Evolutionary conservation across 768 basidiomycete species (phyloP), one percentile per base, ranked within the genome.

Genomic region (Boletus fagicola): DNA sequence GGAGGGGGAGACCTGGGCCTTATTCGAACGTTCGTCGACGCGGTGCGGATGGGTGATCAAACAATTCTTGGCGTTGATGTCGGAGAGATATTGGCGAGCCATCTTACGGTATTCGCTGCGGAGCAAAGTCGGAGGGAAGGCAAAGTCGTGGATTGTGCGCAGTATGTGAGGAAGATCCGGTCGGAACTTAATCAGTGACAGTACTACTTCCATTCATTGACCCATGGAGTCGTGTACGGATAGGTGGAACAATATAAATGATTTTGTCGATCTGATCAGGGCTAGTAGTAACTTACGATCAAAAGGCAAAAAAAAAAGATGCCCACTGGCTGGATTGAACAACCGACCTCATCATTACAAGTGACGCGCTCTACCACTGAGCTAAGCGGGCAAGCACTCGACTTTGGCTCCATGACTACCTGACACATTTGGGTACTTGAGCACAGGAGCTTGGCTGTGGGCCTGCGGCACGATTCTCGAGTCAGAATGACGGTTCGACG

Each of bases 41-140:
- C 91, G 0, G 90, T 94, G 46, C 77, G 79, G 54, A 79, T 75
- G 11, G 80, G 80, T 4, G 77, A 81, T 53, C 92, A 94, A 74
- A 74, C 77, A 3, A 56, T 80, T 30, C 77, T 94, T 33, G 87
- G 84, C 33, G 90, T 89, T 18, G 76, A 82, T 61, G 76, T 90
- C 0, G 75, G 76, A 9, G 90, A 92, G 51, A 81, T 92, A 18
- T 71, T 94, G 56, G 84, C 80, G 68, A 89, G 86, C 61, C 92
- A 94, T 72, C 68, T 95, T 65, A 85, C 88, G 1, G 90, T 93
- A 35, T 94, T 95, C 74, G 93, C 93, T 54, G 91, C 91, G 39
- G 92, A 94, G 76, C 77, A 81, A 58, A 89, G 90, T 62, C 77
- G 92, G 60, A 78, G 70, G 55, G 81, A 89, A 60, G 90, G 87